Conservation (phyloP, 2,329 filamentous ascomycete species). For the Nannizzia gypsea region DNA sequence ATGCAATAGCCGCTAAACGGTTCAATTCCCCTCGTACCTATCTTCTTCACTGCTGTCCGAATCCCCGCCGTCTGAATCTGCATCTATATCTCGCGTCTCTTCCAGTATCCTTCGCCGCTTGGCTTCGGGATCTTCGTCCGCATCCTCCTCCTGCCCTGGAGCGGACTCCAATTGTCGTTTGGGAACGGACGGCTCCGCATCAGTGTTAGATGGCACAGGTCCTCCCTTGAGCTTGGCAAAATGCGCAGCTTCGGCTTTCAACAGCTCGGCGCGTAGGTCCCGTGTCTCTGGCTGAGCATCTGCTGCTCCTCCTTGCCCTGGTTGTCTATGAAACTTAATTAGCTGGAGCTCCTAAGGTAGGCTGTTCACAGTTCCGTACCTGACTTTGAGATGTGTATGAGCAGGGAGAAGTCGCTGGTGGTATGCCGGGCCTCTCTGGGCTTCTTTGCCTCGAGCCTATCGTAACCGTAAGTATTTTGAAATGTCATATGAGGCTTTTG, state of each 20-base stretch:
- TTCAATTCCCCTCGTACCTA: constrained; percentile 27
- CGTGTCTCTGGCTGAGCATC: constrained; percentile 57
- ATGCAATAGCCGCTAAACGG: not conserved
- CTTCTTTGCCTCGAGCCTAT: constrained; percentile 85
- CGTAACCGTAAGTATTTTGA: constrained; percentile 18
- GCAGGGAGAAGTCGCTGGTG: constrained; percentile 92
- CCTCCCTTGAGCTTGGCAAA: constrained; percentile 62
- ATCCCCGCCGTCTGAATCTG: constrained; percentile 55
- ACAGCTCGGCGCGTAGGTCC: constrained; percentile 79
- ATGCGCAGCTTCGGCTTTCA: constrained; percentile 77
- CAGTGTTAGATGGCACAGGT: constrained; percentile 33
- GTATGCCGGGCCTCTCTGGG: constrained; percentile 82
- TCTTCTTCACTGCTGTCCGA: constrained; percentile 52
- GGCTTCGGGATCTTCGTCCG: constrained; percentile 59
- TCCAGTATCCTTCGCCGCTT: constrained; percentile 81
- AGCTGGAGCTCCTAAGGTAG: not conserved
- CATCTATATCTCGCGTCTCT: constrained; percentile 78
- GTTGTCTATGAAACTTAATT: constrained; percentile 41
- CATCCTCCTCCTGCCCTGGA: constrained; percentile 27
- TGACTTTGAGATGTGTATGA: constrained; percentile 82
- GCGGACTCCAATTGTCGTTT: constrained; percentile 56
- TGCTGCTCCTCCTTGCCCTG: constrained; percentile 78
- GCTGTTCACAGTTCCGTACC: constrained; percentile 40
- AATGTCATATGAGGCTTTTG: not conserved
- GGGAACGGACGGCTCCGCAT: constrained; percentile 30